phyloP scores from a whole-genome alignment of 768 basidiomycete species.

The Xerocomellus chrysenteron region DNA sequence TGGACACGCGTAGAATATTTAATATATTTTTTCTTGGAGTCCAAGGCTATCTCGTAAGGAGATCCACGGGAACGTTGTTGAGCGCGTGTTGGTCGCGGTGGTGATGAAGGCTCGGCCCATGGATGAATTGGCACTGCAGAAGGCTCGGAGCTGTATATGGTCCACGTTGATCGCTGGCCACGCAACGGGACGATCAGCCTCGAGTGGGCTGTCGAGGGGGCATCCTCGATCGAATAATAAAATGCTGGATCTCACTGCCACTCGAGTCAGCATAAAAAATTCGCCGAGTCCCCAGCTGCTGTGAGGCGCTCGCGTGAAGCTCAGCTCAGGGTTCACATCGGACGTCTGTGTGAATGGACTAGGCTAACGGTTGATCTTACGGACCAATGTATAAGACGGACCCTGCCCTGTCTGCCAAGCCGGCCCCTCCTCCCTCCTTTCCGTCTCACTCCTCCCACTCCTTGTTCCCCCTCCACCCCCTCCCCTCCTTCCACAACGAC shows the following conservation, averaged over 20 bases:
- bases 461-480: conserved; percentile 23
- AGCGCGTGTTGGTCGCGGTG: conserved; percentile 8
- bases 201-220: not conserved
- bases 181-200: conserved; percentile 8
- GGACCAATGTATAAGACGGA: conserved; percentile 26
- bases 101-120: not conserved
- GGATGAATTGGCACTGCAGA: conserved; percentile 8
- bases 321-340: conserved; percentile 14
- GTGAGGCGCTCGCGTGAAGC: no score
- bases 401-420: conserved; percentile 31
- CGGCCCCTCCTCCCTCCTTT: conserved; percentile 40
- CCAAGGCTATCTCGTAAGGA: conserved; percentile 3
- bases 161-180: conserved; percentile 1
- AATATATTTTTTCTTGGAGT: not conserved
- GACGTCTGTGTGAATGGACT: conserved; percentile 28
- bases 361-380: conserved; percentile 6
- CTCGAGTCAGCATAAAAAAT: no score
- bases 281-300: no score
- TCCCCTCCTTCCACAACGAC: conserved; percentile 9
- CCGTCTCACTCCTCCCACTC: conserved; percentile 28
- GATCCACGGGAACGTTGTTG: conserved; percentile 12
- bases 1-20: no score
- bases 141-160: not conserved
- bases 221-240: conserved; percentile 5
- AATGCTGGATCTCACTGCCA: conserved; percentile 1